Evolutionary conservation across 208 protist species (phyloP).

Genomic region (Phytomonas serpens): DNA sequence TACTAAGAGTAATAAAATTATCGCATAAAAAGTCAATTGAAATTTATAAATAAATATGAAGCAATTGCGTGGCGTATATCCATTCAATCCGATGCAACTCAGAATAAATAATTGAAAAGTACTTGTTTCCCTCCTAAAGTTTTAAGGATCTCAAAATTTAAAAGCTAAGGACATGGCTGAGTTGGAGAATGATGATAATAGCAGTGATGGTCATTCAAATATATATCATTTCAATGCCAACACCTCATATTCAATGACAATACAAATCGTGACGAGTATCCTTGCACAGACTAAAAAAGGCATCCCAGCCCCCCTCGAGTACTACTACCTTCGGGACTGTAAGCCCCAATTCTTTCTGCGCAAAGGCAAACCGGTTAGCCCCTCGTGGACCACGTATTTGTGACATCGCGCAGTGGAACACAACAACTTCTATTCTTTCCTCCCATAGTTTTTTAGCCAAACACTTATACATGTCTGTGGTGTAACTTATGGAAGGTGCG

Average conservation of each 20-base stretch:
- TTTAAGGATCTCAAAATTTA: not conserved
- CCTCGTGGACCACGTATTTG: conserved; percentile 61
- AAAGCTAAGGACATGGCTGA: not conserved
- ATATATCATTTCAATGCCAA: conserved; percentile 6
- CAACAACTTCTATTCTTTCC: conserved; percentile 24
- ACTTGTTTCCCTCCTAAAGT: not conserved
- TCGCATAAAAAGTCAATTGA: not conserved
- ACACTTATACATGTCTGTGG: conserved; percentile 19
- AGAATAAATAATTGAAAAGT: not conserved
- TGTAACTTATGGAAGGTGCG: conserved; percentile 31
- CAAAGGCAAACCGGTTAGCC: conserved; percentile 40
- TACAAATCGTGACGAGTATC: conserved; percentile 33
- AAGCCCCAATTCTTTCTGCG: conserved; percentile 25
- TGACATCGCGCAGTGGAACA: conserved; percentile 77
- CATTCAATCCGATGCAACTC: not conserved
- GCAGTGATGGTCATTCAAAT: not conserved
- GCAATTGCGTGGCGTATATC: not conserved
- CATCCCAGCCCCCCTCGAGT: conserved; percentile 58
- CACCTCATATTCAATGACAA: conserved; percentile 20
- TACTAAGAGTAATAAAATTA: not conserved
- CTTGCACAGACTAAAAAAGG: conserved; percentile 45
- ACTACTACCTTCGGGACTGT: conserved; percentile 43
- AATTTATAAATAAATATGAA: not conserved
- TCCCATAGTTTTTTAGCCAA: conserved; percentile 27
- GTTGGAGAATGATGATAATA: not conserved